Conservation (phyloP, 495 filamentous ascomycete species). For the Sabuloglossum arenarium region DNA sequence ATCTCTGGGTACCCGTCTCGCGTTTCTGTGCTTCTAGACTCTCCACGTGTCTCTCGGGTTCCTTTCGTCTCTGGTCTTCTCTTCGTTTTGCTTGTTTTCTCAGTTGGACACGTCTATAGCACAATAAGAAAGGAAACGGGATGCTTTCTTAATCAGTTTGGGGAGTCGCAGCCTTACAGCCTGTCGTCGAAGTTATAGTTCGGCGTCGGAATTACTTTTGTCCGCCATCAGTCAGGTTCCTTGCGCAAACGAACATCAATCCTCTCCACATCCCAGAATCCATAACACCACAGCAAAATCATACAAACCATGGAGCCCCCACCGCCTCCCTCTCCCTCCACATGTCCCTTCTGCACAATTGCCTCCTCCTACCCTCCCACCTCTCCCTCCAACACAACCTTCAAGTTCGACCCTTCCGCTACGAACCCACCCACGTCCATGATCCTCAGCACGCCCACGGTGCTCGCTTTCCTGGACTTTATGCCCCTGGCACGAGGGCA, state of each 20-base stretch:
- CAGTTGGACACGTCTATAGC: neutral
- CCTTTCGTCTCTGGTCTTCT: neutral
- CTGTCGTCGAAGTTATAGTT: no score
- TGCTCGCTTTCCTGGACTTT: constrained; percentile 79
- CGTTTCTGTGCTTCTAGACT: neutral
- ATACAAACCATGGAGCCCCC: neutral
- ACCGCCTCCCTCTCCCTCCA: constrained; percentile 10
- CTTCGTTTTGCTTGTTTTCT: neutral
- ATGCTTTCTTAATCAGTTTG: no score
- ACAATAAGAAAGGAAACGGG: no score
- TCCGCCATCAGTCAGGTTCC: no score
- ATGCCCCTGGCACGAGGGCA: constrained; percentile 66
- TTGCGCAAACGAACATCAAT: no score
- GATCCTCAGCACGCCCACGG: constrained; percentile 47
- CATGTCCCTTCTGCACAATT: constrained; percentile 51
- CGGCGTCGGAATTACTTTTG: no score
- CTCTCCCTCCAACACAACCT: constrained; percentile 6
- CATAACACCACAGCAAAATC: no score
- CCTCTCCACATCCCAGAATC: no score
- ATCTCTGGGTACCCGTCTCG: neutral
- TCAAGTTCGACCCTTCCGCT: constrained; percentile 14
- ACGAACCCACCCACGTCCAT: constrained; percentile 33
- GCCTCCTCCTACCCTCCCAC: constrained; percentile 18
- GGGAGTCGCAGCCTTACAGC: no score
- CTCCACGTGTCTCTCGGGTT: neutral